These are phyloP conservation scores for Microsporum canis DNA, from an alignment of 2,329 filamentous ascomycete genomes.

Conservation along the genomic window DNA sequence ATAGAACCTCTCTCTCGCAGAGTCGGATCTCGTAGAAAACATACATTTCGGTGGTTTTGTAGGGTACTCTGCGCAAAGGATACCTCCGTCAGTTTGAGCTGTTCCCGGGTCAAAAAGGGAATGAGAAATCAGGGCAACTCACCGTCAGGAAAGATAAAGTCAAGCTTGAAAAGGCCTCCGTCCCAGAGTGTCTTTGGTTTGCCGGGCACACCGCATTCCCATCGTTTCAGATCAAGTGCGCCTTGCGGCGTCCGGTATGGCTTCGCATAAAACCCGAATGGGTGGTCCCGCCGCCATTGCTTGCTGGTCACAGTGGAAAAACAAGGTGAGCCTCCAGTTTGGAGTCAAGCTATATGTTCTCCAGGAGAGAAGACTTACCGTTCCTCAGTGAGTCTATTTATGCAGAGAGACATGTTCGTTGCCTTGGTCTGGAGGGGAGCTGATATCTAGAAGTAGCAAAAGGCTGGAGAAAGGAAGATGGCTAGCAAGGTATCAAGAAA, in stretches of 20 bases:
- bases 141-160: conserved; percentile 89
- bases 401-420: conserved; percentile 65
- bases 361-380: conserved; percentile 44
- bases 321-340: conserved; percentile 11
- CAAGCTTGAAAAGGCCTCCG: conserved; percentile 91
- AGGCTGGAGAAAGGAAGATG: background rate
- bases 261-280: conserved; percentile 93
- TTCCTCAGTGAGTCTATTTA: conserved; percentile 80
- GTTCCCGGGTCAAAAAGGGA: background rate
- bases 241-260: conserved; percentile 69
- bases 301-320: conserved; percentile 48
- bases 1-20: background rate
- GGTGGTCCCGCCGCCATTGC: conserved; percentile 93
- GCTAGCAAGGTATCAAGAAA: background rate
- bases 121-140: conserved; percentile 26
- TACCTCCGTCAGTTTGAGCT: background rate
- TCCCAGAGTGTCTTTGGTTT: conserved; percentile 98
- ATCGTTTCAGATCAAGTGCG: conserved; percentile 80
- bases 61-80: conserved; percentile 64
- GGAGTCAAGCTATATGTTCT: background rate
- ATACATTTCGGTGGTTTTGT: conserved; percentile 98
- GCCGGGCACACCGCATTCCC: conserved; percentile 93
- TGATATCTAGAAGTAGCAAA: background rate
- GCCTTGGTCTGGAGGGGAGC: background rate
- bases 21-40: conserved; percentile 20